Base-by-base conservation (phyloP, 805 yeast genomes). In the Candida ponderosae region DNA sequence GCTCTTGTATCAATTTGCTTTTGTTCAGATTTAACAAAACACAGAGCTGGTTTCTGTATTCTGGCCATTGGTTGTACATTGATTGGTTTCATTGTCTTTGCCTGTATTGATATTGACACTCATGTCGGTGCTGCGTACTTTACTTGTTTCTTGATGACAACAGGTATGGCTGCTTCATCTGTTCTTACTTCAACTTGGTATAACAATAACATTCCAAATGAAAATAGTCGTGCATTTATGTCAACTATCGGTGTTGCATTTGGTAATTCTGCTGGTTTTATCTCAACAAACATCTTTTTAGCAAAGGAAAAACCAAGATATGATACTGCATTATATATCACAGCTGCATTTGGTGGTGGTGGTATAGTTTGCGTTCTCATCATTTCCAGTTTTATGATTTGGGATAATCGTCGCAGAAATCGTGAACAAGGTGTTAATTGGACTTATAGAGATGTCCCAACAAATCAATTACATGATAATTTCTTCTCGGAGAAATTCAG, bases 201-300 rank as follows among this genome's bases (percentile, higher is more conserved):
- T 43, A 67, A 63, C 37, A 70, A 70, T 48, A 70, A 70, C 40
- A 66, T 66, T 3, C 72, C 74, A 5, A 66, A 67, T 38, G 66
- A 60, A 37, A 63, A 62, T 36, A 54, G 72, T 32, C 62, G 75
- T 39, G 72, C 65, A 10, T 70, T 68, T 17, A 53, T 70, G 31
- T 60, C 71, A 6, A 69, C 74, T 5, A 63, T 69, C 16, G 74
- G 73, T 32, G 68, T 74, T 44, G 77, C 78, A 4, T 60, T 73
- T 39, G 79, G 77, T 17, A 74, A 74, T 45, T 66, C 73, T 30
- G 78, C 77, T 32, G 79, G 79, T 39, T 65, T 74, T 40, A 68
- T 74, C 34, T 65, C 79, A 5, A 63, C 75, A 19, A 72, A 66
- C 43, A 66, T 74, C 31, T 74, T 74, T 53, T 57, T 71, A 39